These are phyloP conservation scores for Exophiala phaeomuriformis DNA, from an alignment of 2,329 filamentous ascomycete species.

Conservation along the genomic window DNA sequence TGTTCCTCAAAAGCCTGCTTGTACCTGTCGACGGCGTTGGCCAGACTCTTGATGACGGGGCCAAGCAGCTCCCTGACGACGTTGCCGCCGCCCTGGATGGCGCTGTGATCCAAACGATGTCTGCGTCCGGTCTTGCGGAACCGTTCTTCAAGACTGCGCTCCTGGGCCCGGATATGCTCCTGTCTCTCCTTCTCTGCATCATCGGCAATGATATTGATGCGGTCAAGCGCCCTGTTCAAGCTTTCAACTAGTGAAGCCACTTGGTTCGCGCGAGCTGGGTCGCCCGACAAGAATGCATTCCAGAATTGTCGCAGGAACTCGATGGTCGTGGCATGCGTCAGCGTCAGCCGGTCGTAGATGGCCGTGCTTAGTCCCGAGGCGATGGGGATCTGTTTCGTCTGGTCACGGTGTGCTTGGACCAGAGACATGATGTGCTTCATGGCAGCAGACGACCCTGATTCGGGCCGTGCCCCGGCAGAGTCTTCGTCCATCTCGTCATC, in stretches of 20 bases:
- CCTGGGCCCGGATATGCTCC: constrained; percentile 58
- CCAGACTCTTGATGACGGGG: constrained; percentile 64
- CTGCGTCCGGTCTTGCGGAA: constrained; percentile 68
- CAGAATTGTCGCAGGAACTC: constrained; percentile 99
- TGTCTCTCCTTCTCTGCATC: constrained; percentile 70
- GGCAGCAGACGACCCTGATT: constrained; percentile 58
- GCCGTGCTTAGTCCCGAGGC: constrained; percentile 43
- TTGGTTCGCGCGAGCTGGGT: constrained; percentile 71
- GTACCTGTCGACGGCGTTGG: constrained; percentile 64
- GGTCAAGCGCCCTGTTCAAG: constrained; percentile 64
- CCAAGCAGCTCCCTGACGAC: constrained; percentile 70
- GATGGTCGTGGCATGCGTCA: constrained; percentile 84
- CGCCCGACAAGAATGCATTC: constrained; percentile 82
- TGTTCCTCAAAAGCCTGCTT: constrained; percentile 61
- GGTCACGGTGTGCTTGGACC: constrained; percentile 51
- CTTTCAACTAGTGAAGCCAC: constrained; percentile 76
- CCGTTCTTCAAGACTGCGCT: constrained; percentile 62
- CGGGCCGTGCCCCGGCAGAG: constrained; percentile 45
- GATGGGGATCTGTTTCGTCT: constrained; percentile 35
- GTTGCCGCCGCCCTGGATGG: constrained; percentile 65
- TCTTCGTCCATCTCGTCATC: constrained; percentile 35
- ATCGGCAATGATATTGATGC: constrained; percentile 71
- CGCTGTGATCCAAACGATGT: constrained; percentile 59
- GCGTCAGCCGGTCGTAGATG: constrained; percentile 55
- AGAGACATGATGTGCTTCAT: constrained; percentile 52